phyloP scores from a whole-genome alignment of 805 yeast species.

The Candida maris region DNA sequence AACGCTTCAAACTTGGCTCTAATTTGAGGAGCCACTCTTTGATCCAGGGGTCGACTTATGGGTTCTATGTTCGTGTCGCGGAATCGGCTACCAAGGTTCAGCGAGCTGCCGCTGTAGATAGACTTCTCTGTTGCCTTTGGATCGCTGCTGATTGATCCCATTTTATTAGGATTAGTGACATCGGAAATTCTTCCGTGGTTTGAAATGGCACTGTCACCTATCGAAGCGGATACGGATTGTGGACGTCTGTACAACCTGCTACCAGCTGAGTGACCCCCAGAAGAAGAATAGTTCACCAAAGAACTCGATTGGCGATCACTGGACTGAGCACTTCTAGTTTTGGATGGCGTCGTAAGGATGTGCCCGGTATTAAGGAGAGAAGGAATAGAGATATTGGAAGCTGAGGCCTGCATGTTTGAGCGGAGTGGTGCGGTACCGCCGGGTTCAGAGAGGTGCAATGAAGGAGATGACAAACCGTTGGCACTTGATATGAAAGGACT shows the following conservation, averaged over 20 bases:
- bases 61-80: slow-evolving; percentile 10
- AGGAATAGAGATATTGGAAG: slow-evolving; percentile 11
- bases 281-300: slow-evolving; percentile 6
- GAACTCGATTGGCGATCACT: slow-evolving; percentile 10
- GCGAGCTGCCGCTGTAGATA: not conserved
- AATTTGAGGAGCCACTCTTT: slow-evolving; percentile 24
- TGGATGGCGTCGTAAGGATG: slow-evolving; percentile 3
- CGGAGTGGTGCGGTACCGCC: slow-evolving; percentile 5
- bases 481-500: not conserved
- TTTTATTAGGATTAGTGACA: not conserved
- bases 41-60: not conserved
- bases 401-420: slow-evolving; percentile 6
- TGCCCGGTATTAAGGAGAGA: slow-evolving; percentile 5
- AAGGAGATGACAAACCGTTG: not conserved
- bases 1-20: slow-evolving; percentile 26
- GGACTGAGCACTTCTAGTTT: not conserved
- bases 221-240: slow-evolving; percentile 9
- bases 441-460: not conserved
- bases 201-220: slow-evolving; percentile 3
- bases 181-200: slow-evolving; percentile 4
- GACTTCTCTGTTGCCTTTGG: not conserved
- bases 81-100: not conserved
- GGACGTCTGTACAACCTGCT: slow-evolving; percentile 8
- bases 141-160: not conserved
- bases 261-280: slow-evolving; percentile 7